Percentiles rank a stretch among this genome's conserved stretches.
These are phyloP conservation scores for Arachnopeziza araneosa DNA, from an alignment of 2,329 filamentous ascomycete species.

Conservation along the genomic window DNA sequence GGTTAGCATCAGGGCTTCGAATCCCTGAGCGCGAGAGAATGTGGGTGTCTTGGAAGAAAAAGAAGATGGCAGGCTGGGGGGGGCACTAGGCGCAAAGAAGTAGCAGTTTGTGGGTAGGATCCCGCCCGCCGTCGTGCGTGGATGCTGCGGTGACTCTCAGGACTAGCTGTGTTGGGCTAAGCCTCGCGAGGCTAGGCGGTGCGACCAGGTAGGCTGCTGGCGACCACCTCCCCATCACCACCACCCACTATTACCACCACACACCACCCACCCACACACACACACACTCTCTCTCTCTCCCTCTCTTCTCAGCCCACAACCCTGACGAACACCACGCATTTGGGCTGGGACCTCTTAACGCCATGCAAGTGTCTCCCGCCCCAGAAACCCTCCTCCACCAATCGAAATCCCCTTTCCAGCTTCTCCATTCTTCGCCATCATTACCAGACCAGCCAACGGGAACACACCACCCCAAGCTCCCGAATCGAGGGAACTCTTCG, in stretches of 20 bases:
- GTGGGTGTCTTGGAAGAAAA: no score
- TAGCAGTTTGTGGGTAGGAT: background rate
- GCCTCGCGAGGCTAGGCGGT: no score
- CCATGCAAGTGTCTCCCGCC: background rate
- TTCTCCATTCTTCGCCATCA: background rate
- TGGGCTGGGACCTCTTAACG: background rate
- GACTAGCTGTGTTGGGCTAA: no score
- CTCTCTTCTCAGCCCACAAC: no score
- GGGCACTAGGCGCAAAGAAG: background rate
- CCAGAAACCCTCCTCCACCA: background rate
- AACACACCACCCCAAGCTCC: background rate
- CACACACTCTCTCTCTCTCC: no score
- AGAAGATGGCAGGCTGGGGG: background rate
- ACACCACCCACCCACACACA: no score
- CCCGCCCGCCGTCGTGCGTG: no score
- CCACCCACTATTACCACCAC: no score
- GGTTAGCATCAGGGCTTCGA: background rate
- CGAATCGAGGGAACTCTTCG: background rate
- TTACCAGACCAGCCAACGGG: background rate
- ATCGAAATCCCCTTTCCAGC: background rate
- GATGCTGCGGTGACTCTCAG: no score
- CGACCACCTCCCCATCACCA: no score
- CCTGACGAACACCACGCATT: background rate
- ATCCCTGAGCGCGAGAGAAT: background rate
- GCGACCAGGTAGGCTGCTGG: no score